Base-by-base conservation (phyloP, 1,284 basidiomycete genomes). In the Heterobasidion irregulare region DNA sequence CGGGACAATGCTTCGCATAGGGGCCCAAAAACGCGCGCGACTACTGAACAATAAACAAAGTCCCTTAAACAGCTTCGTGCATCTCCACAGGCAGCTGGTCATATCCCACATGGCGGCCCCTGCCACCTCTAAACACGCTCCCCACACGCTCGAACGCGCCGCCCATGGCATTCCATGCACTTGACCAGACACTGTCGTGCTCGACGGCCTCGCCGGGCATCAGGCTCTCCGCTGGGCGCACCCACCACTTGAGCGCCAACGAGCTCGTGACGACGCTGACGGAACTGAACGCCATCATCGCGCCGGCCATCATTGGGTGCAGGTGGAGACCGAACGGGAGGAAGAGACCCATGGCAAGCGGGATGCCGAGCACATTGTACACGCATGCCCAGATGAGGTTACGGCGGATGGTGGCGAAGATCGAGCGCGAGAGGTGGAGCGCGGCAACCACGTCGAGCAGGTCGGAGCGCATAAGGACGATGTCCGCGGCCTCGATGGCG, bases 301-400 rank as follows among this genome's bases (percentile, higher is more conserved):
- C 91, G 9, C 93, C 96, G 0, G 97, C 95, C 75, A 95, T 86
- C 96, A 99, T 99, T 2, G 97, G 97, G 65, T 96, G 97, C 66
- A 99, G 82, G 69, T 94, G 92, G 41, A 95, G 64, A 7, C 94
- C 94, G 72, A 94, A 83, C 0, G 97, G 97, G 13, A 99, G 75
- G 71, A 99, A 86, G 51, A 98, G 62, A 47, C 97, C 97, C 97
- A 99, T 99, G 12, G 97, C 97, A 43, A 99, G 82, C n/a, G 97
- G 97, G 56, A 99, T 95, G 60, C 95, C 92, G 58, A 98, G 72
- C 26, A 97, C 64, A 68, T 99, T 98, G 76, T 99, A 98, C 55
- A 91, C 76, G 68, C 89, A 93, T 18, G 94, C 94, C 93, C 94
- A 97, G 53, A 93, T 69, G 51, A 97, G 82, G 70, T 97, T 97